phyloP scores from a whole-genome alignment of 2,329 filamentous ascomycete genomes.

The Fusarium cyanostomum region DNA sequence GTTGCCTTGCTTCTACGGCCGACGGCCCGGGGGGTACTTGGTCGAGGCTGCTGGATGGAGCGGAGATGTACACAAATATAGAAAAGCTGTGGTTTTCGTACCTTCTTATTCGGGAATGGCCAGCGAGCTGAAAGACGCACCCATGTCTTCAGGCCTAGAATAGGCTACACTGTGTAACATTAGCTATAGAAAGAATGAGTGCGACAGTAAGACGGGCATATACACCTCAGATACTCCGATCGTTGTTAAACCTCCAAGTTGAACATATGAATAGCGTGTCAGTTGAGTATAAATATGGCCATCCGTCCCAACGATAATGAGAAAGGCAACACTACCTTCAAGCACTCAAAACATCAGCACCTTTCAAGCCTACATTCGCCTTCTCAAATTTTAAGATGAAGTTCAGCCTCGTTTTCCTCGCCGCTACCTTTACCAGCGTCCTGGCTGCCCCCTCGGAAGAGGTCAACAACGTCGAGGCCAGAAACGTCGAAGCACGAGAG shows the following conservation, averaged over 20 bases:
- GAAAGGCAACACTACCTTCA: background rate
- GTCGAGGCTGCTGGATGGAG: no score
- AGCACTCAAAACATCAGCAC: background rate
- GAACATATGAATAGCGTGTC: no score
- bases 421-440: background rate
- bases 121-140: background rate
- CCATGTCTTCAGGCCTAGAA: background rate
- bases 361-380: background rate
- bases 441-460: conserved; percentile 5
- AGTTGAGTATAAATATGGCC: background rate
- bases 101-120: background rate
- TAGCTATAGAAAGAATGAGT: background rate
- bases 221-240: background rate
- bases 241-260: background rate
- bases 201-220: conserved; percentile 3
- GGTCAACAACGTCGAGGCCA: background rate
- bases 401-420: background rate
- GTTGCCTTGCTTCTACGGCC: no score
- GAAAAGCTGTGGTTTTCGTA: no score
- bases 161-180: background rate
- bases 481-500: background rate
- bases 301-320: background rate
- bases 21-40: no score
- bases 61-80: no score
- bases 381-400: background rate